phyloP scores from a whole-genome alignment of 805 yeast genomes.

The Wickerhamomyces sydowiorum region DNA sequence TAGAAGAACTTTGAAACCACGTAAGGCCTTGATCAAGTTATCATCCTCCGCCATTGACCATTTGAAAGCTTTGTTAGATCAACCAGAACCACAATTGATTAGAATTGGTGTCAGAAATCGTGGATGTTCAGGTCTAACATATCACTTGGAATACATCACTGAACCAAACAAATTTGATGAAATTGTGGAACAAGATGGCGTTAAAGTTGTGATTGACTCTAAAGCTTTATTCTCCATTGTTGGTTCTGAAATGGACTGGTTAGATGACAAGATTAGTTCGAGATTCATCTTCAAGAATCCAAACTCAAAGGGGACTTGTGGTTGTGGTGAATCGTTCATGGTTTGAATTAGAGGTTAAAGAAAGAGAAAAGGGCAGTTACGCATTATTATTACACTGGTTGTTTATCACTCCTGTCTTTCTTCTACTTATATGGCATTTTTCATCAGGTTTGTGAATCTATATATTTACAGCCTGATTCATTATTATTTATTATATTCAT shows the following conservation, averaged over 20 bases:
- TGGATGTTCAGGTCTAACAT: constrained; percentile 94
- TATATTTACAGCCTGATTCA: background rate
- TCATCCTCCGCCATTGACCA: constrained; percentile 74
- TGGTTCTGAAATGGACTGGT: constrained; percentile 98
- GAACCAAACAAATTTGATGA: constrained; percentile 96
- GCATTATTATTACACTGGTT: too few relatives aligned
- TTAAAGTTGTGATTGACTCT: constrained; percentile 87
- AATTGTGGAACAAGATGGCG: constrained; percentile 87
- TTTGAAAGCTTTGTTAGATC: constrained; percentile 56
- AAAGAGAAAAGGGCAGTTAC: too few relatives aligned
- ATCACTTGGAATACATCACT: constrained; percentile 84
- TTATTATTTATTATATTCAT: background rate
- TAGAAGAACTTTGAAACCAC: constrained; percentile 72
- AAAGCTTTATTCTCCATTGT: constrained; percentile 93
- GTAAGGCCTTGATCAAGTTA: constrained; percentile 84
- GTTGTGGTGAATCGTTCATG: constrained; percentile 98
- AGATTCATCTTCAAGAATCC: constrained; percentile 93
- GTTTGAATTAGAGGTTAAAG: too few relatives aligned
- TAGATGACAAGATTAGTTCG: constrained; percentile 84
- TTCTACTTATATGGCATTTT: too few relatives aligned
- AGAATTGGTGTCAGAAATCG: constrained; percentile 93
- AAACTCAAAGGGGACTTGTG: constrained; percentile 96
- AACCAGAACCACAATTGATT: constrained; percentile 84
- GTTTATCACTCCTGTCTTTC: too few relatives aligned
- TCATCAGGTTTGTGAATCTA: background rate